Conservation (phyloP, 148 eudicot species). For the Gaultheria prostrata region DNA sequence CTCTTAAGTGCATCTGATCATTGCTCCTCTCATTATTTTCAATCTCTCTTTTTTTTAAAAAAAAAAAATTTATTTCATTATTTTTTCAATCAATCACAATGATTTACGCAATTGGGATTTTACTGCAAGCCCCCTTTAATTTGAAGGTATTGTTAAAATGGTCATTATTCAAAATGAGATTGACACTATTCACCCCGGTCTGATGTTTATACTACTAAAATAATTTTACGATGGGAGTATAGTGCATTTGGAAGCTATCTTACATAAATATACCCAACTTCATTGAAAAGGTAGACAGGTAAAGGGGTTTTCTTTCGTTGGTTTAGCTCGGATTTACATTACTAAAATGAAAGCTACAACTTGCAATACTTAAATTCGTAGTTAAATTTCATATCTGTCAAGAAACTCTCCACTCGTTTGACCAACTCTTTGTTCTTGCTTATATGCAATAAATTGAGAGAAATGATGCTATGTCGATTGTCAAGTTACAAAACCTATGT, state of each 20-base stretch:
- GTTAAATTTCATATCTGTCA: background rate
- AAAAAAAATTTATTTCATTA: background rate
- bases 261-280: too few species aligned
- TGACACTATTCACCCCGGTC: background rate
- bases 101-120: background rate
- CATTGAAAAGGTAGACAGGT: too few species aligned
- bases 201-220: background rate
- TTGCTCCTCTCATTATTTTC: background rate
- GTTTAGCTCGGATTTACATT: too few species aligned
- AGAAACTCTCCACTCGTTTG: background rate
- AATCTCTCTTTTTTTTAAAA: too few species aligned
- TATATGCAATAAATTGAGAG: background rate
- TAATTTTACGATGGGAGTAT: too few species aligned
- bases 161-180: background rate
- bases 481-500: background rate
- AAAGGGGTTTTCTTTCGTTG: too few species aligned
- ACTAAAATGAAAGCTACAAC: too few species aligned
- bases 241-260: too few species aligned
- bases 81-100: background rate
- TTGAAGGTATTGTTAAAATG: background rate
- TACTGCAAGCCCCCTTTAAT: background rate
- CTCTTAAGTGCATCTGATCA: constrained; percentile 12
- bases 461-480: background rate
- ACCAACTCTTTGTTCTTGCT: background rate
- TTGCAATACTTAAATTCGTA: too few species aligned